Conservation (phyloP, 2,329 filamentous ascomycete genomes). For the Colletotrichum camelliae region DNA sequence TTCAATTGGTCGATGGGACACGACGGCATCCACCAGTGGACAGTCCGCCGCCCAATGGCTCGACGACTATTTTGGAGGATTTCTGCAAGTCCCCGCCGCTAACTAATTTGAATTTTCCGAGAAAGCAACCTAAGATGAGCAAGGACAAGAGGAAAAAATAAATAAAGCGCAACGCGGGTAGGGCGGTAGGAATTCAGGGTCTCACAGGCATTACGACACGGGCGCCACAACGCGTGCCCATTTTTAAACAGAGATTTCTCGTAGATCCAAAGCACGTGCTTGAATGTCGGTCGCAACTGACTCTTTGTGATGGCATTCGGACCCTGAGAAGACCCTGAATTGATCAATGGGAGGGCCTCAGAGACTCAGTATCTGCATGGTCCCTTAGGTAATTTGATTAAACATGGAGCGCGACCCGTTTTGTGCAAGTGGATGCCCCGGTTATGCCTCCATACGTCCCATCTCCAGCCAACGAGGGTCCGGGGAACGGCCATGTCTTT, state of each 20-base stretch:
- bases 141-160: neutral
- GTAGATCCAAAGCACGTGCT: neutral
- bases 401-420: conserved; percentile 3
- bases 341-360: neutral
- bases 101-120: neutral
- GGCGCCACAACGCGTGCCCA: neutral
- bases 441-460: neutral
- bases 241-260: neutral
- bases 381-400: neutral
- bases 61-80: conserved; percentile 8
- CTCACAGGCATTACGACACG: neutral
- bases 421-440: neutral
- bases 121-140: neutral
- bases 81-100: neutral
- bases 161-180: neutral
- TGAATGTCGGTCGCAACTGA: neutral
- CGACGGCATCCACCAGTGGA: neutral
- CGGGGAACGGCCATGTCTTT: neutral
- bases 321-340: conserved; percentile 5
- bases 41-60: conserved; percentile 3
- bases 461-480: neutral
- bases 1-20: conserved; percentile 10
- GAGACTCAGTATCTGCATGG: neutral
- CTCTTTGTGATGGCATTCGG: neutral
- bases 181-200: neutral